Percentiles rank a stretch among this genome's conserved stretches.
Conservation (phyloP, 2,329 filamentous ascomycete genomes). For the Lasiodiplodia sp. region DNA sequence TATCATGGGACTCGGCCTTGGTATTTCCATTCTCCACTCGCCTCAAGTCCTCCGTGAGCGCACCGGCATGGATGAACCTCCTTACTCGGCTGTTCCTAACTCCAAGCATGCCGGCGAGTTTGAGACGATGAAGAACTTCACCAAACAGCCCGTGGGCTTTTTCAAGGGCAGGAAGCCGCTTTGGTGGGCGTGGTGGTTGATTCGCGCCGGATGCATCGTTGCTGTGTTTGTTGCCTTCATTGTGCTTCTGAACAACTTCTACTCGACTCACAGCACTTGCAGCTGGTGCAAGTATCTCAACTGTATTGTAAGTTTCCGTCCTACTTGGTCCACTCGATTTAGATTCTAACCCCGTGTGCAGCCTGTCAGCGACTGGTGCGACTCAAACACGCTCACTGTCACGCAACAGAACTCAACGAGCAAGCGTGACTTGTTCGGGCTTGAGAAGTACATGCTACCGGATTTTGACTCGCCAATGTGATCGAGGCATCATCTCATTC, state of each 20-base stretch:
- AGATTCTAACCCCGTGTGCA: slow-evolving; percentile 26
- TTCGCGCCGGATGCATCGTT: slow-evolving; percentile 79
- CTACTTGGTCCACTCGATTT: neutral
- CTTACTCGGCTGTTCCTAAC: slow-evolving; percentile 70
- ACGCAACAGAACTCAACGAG: slow-evolving; percentile 5
- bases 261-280: slow-evolving; percentile 77
- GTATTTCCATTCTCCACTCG: slow-evolving; percentile 86
- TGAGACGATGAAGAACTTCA: slow-evolving; percentile 51
- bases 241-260: slow-evolving; percentile 89
- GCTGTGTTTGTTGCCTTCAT: slow-evolving; percentile 87
- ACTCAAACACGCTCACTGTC: slow-evolving; percentile 39
- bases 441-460: slow-evolving; percentile 1
- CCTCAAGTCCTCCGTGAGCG: slow-evolving; percentile 79
- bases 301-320: slow-evolving; percentile 75
- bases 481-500: neutral
- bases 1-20: slow-evolving; percentile 86
- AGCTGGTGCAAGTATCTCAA: slow-evolving; percentile 95
- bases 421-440: slow-evolving; percentile 31
- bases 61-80: slow-evolving; percentile 72
- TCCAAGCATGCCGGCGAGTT: slow-evolving; percentile 57
- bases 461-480: slow-evolving; percentile 19
- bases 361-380: slow-evolving; percentile 46
- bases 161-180: slow-evolving; percentile 91
- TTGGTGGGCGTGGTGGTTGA: slow-evolving; percentile 98
- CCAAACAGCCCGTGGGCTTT: slow-evolving; percentile 68